Evolutionary conservation across 2,329 filamentous ascomycete species (phyloP).

Genomic region (Colletotrichum higginsianum): DNA sequence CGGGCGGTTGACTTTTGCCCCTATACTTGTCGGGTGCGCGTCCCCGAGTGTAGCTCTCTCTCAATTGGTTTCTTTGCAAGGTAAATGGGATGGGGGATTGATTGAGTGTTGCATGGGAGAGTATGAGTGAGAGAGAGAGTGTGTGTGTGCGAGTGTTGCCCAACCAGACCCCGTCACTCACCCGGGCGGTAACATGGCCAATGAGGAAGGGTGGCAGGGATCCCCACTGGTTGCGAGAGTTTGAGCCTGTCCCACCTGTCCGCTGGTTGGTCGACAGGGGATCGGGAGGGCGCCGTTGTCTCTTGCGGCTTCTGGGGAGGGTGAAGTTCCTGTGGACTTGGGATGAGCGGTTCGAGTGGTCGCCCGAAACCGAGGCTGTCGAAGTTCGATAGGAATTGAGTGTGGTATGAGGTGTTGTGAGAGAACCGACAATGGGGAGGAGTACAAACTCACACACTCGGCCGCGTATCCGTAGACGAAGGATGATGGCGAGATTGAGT

Average conservation of each 20-base stretch:
- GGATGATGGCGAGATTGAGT: background rate
- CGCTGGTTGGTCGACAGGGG: constrained; percentile 22
- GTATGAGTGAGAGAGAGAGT: background rate
- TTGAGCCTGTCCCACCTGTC: constrained; percentile 27
- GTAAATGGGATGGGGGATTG: constrained; percentile 7
- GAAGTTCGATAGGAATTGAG: background rate
- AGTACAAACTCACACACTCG: background rate
- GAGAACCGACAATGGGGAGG: background rate
- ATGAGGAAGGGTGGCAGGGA: constrained; percentile 42
- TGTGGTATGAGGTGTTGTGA: background rate
- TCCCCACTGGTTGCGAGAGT: constrained; percentile 25
- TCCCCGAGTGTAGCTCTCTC: constrained; percentile 28
- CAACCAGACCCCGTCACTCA: constrained; percentile 48
- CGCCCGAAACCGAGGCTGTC: background rate
- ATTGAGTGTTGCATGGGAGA: constrained; percentile 32
- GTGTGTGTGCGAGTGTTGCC: constrained; percentile 28
- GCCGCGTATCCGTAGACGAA: background rate
- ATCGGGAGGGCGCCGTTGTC: background rate
- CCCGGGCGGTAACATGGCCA: constrained; percentile 53
- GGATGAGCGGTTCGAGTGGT: background rate
- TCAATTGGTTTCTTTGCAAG: background rate
- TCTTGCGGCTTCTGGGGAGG: background rate
- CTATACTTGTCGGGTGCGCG: constrained; percentile 11
- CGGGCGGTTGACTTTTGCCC: constrained; percentile 6
- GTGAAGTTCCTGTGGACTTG: constrained; percentile 1